Base-by-base conservation (phyloP, 2,329 filamentous ascomycete species). In the Clonostachys solani region DNA sequence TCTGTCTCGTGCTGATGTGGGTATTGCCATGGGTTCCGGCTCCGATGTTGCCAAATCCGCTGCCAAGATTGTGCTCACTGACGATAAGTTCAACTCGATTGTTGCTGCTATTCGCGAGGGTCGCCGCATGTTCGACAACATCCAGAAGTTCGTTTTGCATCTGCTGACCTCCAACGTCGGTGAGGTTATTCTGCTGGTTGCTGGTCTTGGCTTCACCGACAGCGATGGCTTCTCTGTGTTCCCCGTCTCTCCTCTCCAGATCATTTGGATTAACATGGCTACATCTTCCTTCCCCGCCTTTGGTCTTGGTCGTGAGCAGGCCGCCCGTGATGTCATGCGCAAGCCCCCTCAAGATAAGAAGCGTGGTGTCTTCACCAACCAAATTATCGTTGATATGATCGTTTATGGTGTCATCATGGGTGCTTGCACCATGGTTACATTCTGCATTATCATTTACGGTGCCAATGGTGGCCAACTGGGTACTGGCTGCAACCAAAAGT, bases 191-290 rank as follows among this genome's bases (percentile, higher is more conserved):
- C 84, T 89, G 1, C 74, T 95, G 15, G 81, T 95, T 23, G 84
- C 90, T 37, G 91, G 91, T 46, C 80, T 95, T 5, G 86, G 77
- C 0, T 95, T 95, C 71, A 87, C 90, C 58, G 91, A 95, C 60
- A 54, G 66, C 3, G 71, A 74, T 10, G 77, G 80, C 9, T 77
- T 88, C 50, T 94, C 89, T 0, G 89, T 95, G 10, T 95, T 95
- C 64, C 91, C 90, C 5, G 80, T 95, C 41, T 83, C 88, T 0
- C 89, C 91, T 1, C 82, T 95, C 12, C 85, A 95, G 57, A 92
- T 95, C 52, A 79, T 96, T 49, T 96, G 89, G 90, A 89, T 96
- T 64, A 95, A 95, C 66, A 92, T 95, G 87, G 80, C 94, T 47
- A 96, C 91, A 0, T 92, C 88, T 38, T 88, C 86, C 2, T 83